phyloP scores from a whole-genome alignment of 371 early-diverging fungal species.

The Mortierella sp. region DNA sequence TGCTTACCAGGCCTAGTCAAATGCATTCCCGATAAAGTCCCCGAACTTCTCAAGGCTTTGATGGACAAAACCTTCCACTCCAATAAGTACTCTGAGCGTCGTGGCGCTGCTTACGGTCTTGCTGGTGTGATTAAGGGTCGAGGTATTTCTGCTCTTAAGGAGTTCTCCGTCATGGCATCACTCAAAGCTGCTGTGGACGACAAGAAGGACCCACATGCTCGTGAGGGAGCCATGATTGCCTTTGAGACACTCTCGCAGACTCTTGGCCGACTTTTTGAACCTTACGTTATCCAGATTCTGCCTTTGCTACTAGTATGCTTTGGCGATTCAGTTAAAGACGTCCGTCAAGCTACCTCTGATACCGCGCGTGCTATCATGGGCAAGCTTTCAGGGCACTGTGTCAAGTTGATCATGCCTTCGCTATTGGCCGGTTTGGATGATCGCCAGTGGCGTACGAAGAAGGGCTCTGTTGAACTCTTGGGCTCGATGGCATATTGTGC shows the following conservation, averaged over 20 bases:
- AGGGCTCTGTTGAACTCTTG: constrained; percentile 94
- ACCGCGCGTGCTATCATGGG: constrained; percentile 96
- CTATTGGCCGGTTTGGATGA: constrained; percentile 89
- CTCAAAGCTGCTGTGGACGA: constrained; percentile 90
- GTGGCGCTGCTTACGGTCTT: constrained; percentile 97
- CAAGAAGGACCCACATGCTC: constrained; percentile 75
- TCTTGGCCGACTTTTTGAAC: constrained; percentile 95
- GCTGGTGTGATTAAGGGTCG: constrained; percentile 96
- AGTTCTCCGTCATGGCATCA: constrained; percentile 82
- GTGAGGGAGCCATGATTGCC: constrained; percentile 96
- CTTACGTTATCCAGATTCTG: constrained; percentile 95
- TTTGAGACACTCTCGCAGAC: constrained; percentile 90
- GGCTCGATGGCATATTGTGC: constrained; percentile 97
- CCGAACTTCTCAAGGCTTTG: constrained; percentile 73
- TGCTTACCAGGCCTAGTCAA: constrained; percentile 95
- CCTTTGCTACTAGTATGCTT: constrained; percentile 90
- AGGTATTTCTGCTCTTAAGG: constrained; percentile 90
- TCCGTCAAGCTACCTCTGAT: constrained; percentile 94
- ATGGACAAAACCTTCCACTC: constrained; percentile 78
- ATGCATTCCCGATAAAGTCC: constrained; percentile 72
- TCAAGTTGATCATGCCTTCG: constrained; percentile 94
- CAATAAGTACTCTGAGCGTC: constrained; percentile 88
- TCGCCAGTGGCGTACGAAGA: constrained; percentile 96
- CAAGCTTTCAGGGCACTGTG: constrained; percentile 95
- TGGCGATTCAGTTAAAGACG: constrained; percentile 87